Base-by-base conservation (phyloP, 345 rosid genomes). In the Physaria fendleri region DNA sequence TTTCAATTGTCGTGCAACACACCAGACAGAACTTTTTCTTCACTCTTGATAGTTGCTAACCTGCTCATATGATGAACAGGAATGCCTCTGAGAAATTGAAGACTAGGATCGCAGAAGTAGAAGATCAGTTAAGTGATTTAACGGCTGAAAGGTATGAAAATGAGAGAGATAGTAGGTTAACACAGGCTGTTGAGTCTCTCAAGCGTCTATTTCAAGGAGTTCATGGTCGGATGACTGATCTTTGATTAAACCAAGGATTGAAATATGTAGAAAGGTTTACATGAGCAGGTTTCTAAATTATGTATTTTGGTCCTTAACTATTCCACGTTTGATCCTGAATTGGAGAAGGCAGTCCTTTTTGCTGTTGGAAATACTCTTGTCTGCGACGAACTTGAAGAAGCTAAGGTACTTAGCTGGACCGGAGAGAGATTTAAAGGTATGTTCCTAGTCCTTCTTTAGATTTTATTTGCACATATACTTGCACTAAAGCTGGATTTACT, bases 301-400 rank as follows among this genome's bases (percentile, higher is more conserved):
- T 58, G 30, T 35, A 27, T 50, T 64, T 58, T 71, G 56, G 23
- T 59, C 94, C 94, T 92, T 88, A 83, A 86, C 97, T 53, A 73
- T 30, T 58, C 8, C 57, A 92, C 95, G 48, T 86, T 89, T 67
- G 94, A 92, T 77, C 85, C 94, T 39, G 82, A 75, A 39, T 65
- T 93, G 77, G 97, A 93, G 81, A 89, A 82, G 59, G 99, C 99
- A 34, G 75, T 89, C 59, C 85, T 92, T 49, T 92, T 76, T 85
- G 85, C 99, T 71, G 99, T 87, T 76, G 99, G 97, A 41, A 93
- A 89, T 74, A 85, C 99, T 64, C 77, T 93, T 57, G 97, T 89
- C 38, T 93, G 99, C 65, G 99, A 93, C 56, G 87, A 85, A 50
- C 97, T 93, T 61, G 97, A 93, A 37, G 95, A 93, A 80, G 99